Conservation (phyloP, 2,329 filamentous ascomycete species). For the Pseudopyricularia cyperi region DNA sequence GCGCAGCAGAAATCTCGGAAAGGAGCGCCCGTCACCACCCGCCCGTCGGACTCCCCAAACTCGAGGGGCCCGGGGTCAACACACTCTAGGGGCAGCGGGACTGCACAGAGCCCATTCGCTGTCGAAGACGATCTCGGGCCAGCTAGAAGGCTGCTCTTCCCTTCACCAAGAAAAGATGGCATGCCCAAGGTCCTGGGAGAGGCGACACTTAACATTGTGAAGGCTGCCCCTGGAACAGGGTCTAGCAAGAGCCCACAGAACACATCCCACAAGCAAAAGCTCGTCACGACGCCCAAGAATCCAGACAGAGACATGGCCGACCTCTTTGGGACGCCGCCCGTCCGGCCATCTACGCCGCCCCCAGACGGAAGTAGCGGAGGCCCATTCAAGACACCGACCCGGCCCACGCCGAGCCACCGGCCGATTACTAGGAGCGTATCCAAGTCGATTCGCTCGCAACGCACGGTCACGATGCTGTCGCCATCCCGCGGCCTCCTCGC, state of each 20-base stretch:
- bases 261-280: constrained; percentile 27
- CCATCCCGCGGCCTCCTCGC: constrained; percentile 26
- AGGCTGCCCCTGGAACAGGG: constrained; percentile 18
- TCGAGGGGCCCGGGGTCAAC: constrained; percentile 28
- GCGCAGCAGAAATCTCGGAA: neutral
- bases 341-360: constrained; percentile 37
- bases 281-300: constrained; percentile 17
- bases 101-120: constrained; percentile 42
- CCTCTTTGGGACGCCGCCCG: constrained; percentile 50
- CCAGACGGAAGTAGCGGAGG: constrained; percentile 32
- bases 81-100: constrained; percentile 43
- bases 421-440: constrained; percentile 49
- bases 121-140: constrained; percentile 35
- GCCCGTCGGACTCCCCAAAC: constrained; percentile 10
- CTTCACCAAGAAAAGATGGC: constrained; percentile 57
- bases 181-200: constrained; percentile 49
- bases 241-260: constrained; percentile 20
- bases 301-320: constrained; percentile 29
- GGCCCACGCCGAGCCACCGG: constrained; percentile 46
- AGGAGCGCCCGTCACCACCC: neutral
- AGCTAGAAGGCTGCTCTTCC: constrained; percentile 62
- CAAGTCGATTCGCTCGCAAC: constrained; percentile 36
- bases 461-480: constrained; percentile 22
- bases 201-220: constrained; percentile 37
- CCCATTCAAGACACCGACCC: constrained; percentile 48